phyloP scores from a whole-genome alignment of 352 stramenopile genomes.

The Globisporangium acanthophoron region DNA sequence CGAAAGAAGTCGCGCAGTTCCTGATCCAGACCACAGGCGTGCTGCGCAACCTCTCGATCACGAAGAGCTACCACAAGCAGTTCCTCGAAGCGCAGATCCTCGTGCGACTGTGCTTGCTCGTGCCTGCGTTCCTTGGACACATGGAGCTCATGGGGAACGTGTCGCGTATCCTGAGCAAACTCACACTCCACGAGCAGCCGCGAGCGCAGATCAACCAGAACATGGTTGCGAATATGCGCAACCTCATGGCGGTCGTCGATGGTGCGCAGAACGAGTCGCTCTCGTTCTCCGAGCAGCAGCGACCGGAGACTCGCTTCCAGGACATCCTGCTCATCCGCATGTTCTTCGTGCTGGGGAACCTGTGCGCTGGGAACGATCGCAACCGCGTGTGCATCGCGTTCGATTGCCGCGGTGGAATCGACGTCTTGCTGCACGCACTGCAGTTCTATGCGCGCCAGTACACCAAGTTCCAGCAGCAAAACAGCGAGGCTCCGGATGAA shows the following conservation, averaged over 20 bases:
- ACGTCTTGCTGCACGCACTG: constrained; percentile 34
- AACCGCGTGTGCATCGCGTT: constrained; percentile 48
- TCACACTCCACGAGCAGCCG: constrained; percentile 69
- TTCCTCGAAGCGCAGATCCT: constrained; percentile 51
- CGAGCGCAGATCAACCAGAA: constrained; percentile 64
- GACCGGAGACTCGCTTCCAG: constrained; percentile 30
- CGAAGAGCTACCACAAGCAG: constrained; percentile 63
- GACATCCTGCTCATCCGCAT: constrained; percentile 65
- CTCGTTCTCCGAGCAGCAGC: constrained; percentile 28
- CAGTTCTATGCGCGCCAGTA: constrained; percentile 45
- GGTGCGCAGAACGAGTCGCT: constrained; percentile 28
- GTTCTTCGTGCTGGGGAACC: constrained; percentile 81
- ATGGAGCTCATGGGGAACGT: constrained; percentile 75
- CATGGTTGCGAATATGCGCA: constrained; percentile 24
- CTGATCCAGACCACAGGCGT: constrained; percentile 63
- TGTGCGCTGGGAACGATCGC: constrained; percentile 81
- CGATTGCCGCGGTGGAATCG: constrained; percentile 20
- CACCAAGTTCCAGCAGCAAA: not conserved
- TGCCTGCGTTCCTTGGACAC: constrained; percentile 40
- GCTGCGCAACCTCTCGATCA: constrained; percentile 59
- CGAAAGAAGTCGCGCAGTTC: constrained; percentile 67
- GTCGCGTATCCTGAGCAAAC: constrained; percentile 74
- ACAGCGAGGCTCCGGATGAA: constrained; percentile 7
- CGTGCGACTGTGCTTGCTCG: constrained; percentile 38
- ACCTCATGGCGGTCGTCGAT: constrained; percentile 48